Evolutionary conservation across 371 early-diverging fungal species (phyloP), one percentile per base, ranked within the genome.

Genomic region (Modicella reniformis): DNA sequence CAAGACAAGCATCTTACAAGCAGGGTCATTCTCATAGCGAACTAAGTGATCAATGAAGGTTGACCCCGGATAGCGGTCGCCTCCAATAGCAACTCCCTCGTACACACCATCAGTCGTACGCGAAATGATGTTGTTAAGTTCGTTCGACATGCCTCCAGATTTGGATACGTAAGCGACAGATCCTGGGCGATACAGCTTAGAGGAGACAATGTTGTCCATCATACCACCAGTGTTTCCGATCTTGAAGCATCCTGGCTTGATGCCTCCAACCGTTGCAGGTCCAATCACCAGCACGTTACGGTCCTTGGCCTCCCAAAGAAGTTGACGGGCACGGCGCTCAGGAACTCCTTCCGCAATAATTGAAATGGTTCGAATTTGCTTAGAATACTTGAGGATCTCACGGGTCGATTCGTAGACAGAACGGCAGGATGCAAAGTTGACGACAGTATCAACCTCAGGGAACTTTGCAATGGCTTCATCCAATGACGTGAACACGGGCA

Each of bases 271-370:
- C 29, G 98, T 98, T 40, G 98, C 98, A 54, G 98, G 98, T 59
- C 98, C 98, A 74, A 98, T 95, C 57, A 98, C 91, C 57, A 96
- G 84, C 12, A 98, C 95, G 49, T 89, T 86, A 56, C 90, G 89
- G 59, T 88, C 85, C 79, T 92, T 89, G 67, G 98, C 96, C 72
- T 90, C 88, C 80, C 89, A 87, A 65, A 97, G 85, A 67, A 98
- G 83, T 83, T 94, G 92, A 66, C 97, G 93, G 25, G 98, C 95
- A 72, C 95, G 93, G 69, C 94, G 91, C 87, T 98, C 98, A 33
- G 98, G 98, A 3, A 98, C 98, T 86, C 98, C 98, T 85, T 98
- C 98, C 65, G 98, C 98, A 74, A 98, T 98, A 83, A 98, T 97
- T 54, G 97, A 95, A 56, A 98, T 87, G 48, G 95, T 95, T 81